A percentile compares a stretch with the other conserved stretches of the same genome.
Evolutionary conservation across 2,329 filamentous ascomycete species (phyloP).

Genomic region (Mollisiaceae sp.): DNA sequence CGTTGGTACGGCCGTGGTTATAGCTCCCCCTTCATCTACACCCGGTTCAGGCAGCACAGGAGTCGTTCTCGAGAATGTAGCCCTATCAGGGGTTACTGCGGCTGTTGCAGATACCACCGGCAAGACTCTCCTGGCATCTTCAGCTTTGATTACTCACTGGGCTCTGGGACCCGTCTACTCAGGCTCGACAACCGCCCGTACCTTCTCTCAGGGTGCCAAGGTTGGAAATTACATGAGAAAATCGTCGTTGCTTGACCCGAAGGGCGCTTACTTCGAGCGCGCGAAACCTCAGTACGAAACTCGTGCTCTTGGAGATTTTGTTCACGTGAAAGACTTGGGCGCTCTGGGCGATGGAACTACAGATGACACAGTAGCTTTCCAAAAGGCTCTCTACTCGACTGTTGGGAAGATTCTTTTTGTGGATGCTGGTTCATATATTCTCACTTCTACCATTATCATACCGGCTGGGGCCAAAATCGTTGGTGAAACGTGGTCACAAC

Average conservation of each 20-base stretch:
- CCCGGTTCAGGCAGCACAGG: conserved; percentile 19
- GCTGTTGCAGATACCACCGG: conserved; percentile 46
- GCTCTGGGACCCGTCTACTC: conserved; percentile 16
- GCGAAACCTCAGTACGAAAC: conserved; percentile 49
- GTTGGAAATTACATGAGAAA: conserved; percentile 11
- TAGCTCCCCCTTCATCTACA: background rate
- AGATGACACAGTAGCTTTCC: conserved; percentile 73
- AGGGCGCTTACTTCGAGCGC: background rate
- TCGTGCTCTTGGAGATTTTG: conserved; percentile 5
- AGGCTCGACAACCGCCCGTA: conserved; percentile 14
- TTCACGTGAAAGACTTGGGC: conserved; percentile 70
- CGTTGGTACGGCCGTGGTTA: conserved; percentile 13
- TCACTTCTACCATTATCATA: conserved; percentile 52
- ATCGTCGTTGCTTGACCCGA: background rate
- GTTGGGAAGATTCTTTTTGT: conserved; percentile 53
- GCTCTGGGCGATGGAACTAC: conserved; percentile 68
- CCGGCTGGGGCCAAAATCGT: conserved; percentile 47
- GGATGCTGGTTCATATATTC: conserved; percentile 56
- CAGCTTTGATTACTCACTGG: too few species aligned
- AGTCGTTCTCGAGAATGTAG: conserved; percentile 70
- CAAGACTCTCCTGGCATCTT: too few species aligned
- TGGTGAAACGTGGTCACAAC: conserved; percentile 49
- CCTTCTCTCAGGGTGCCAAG: conserved; percentile 12
- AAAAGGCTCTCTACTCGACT: conserved; percentile 10
- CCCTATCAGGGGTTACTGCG: conserved; percentile 68